phyloP scores from a whole-genome alignment of 2,329 filamentous ascomycete genomes.

The Mycocentrospora acerina region DNA sequence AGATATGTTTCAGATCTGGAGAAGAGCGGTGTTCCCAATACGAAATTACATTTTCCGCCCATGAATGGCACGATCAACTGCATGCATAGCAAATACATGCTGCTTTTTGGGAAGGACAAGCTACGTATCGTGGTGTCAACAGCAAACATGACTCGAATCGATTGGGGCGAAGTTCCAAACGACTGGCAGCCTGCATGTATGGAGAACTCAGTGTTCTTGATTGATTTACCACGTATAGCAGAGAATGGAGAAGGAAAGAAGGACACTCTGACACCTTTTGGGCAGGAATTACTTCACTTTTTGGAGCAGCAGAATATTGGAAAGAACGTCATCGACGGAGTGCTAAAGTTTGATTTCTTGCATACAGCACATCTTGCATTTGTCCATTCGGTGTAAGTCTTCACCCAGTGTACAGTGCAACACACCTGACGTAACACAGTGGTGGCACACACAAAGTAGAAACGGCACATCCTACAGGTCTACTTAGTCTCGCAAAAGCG shows the following conservation, averaged over 20 bases:
- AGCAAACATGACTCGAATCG: constrained; percentile 80
- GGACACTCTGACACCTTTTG: constrained; percentile 58
- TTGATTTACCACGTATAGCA: constrained; percentile 76
- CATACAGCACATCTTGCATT: constrained; percentile 73
- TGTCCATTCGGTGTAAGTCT: constrained; percentile 77
- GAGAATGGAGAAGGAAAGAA: constrained; percentile 21
- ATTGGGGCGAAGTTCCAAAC: constrained; percentile 80
- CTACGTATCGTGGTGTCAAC: constrained; percentile 82
- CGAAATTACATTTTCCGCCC: constrained; percentile 75
- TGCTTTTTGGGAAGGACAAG: constrained; percentile 75
- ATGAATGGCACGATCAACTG: constrained; percentile 69
- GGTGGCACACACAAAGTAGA: constrained; percentile 38
- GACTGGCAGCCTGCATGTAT: constrained; percentile 38
- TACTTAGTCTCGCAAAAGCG: constrained; percentile 70
- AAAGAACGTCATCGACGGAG: constrained; percentile 64
- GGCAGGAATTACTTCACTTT: constrained; percentile 70
- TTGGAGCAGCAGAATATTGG: constrained; percentile 67
- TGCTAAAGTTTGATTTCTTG: constrained; percentile 79
- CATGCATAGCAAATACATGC: constrained; percentile 94
- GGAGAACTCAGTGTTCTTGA: constrained; percentile 72
- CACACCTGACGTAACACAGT: constrained; percentile 8
- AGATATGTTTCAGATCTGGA: constrained; percentile 29
- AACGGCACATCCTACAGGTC: constrained; percentile 60
- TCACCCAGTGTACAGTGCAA: constrained; percentile 5
- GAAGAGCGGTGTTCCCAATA: constrained; percentile 47